Conservation (phyloP, 345 rosid species). For the Eucalyptus microcorys region DNA sequence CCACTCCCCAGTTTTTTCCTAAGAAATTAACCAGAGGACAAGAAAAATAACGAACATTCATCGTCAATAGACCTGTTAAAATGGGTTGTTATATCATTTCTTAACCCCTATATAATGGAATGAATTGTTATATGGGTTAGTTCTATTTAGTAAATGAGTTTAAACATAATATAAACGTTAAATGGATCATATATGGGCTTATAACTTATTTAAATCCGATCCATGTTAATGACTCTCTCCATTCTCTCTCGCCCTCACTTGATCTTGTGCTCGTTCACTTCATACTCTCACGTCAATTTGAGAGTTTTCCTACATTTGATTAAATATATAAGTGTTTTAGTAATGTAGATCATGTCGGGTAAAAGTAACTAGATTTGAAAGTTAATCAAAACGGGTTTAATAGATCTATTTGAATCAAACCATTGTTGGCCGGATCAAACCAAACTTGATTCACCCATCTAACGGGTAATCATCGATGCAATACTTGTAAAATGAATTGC, state of each 20-base stretch:
- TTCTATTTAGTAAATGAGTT: not conserved
- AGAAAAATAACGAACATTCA: not conserved
- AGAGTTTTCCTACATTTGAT: not conserved
- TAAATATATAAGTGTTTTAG: fast-evolving
- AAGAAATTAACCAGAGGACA: not conserved
- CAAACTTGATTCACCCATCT: not conserved
- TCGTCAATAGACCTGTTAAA: not conserved
- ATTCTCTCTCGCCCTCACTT: fast-evolving
- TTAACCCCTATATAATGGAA: not conserved
- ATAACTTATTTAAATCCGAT: not conserved
- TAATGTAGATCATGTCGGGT: fast-evolving
- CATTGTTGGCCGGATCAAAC: fast-evolving
- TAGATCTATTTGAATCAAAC: no score
- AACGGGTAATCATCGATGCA: fast-evolving
- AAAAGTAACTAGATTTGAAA: no score
- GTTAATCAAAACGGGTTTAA: fast-evolving
- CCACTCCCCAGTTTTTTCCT: not conserved
- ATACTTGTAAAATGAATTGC: fast-evolving
- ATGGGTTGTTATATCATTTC: not conserved
- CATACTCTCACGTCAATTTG: fast-evolving
- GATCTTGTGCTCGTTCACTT: fast-evolving
- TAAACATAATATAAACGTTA: not conserved
- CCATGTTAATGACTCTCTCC: no score
- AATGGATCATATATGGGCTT: not conserved
- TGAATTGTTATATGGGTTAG: not conserved